phyloP scores from a whole-genome alignment of 441 rosid species.

The Biscutella auriculata region DNA sequence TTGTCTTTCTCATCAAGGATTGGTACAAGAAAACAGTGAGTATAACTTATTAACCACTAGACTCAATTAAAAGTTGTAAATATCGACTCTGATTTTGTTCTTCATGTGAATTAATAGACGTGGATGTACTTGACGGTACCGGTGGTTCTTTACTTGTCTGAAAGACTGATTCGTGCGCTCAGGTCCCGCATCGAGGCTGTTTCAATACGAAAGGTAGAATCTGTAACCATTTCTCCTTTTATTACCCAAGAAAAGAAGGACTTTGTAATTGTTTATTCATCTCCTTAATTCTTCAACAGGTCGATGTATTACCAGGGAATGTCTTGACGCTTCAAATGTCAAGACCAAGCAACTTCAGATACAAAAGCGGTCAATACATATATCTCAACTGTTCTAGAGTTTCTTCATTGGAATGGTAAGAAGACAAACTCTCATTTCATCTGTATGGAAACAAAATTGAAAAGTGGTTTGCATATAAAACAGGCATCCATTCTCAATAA shows the following conservation, averaged over 20 bases:
- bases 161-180: slow-evolving; percentile 43
- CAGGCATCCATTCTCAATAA: slow-evolving; percentile 78
- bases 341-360: slow-evolving; percentile 49
- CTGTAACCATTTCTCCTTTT: neutral
- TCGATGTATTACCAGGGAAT: slow-evolving; percentile 56
- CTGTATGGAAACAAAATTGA: neutral
- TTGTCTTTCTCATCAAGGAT: slow-evolving; percentile 33
- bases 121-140: slow-evolving; percentile 74
- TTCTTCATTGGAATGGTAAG: slow-evolving; percentile 60
- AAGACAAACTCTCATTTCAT: neutral
- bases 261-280: neutral
- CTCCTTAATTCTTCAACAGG: slow-evolving; percentile 26
- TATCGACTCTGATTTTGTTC: slow-evolving; percentile 1
- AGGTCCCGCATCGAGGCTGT: slow-evolving; percentile 51
- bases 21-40: slow-evolving; percentile 58
- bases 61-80: neutral
- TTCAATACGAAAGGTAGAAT: slow-evolving; percentile 40
- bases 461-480: neutral
- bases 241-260: neutral
- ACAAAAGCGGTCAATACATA: slow-evolving; percentile 70
- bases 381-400: slow-evolving; percentile 57
- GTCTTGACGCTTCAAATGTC: slow-evolving; percentile 69
- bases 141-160: slow-evolving; percentile 34
- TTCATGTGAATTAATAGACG: slow-evolving; percentile 26
- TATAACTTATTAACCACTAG: neutral